Base-by-base conservation (phyloP, 1,284 basidiomycete genomes). In the Ustilago curta region DNA sequence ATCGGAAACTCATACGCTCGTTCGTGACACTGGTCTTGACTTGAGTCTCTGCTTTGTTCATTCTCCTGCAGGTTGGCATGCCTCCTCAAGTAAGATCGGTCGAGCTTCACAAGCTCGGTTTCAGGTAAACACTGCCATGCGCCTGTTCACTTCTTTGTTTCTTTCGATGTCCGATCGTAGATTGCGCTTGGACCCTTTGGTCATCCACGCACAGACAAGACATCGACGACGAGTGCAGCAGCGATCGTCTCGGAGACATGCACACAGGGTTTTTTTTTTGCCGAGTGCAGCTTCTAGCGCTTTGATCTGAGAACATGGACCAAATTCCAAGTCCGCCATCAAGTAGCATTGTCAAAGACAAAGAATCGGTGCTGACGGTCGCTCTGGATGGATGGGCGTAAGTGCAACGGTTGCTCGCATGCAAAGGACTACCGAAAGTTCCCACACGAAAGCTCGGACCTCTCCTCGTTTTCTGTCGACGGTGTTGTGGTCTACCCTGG, bases 371-470 rank as follows among this genome's bases (percentile, higher is more conserved):
- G 23, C 25, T 16, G 18, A 8, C 5, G 25, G 12, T 9, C 16
- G 14, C 6, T 29, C 16, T 9, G 16, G 45, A 4, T 29, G 14
- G 44, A 8, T 31, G 29, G n/a, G 16, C 16, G 35, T 14, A 37
- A 40, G 6, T n/a, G 5, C 6, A n/a, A 42, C 45, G 45, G 27
- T 47, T 29, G 45, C 25, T 29, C 27, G 45, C 18, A 29, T 29
- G 27, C 29, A 29, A 4, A 29, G 16, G 19, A 4, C 23, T 14
- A 37, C 11, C 35, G 11, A 14, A 14, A 16, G 6, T 42, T 42
- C 19, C n/a, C 40, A 42, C 19, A 45, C 25, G 27, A 47, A 18
- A n/a, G 45, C 45, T 29, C 27, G 45, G 45, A 47, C 27, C 45
- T 21, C 45, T 29, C 27, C 21, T 18, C 2, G 11, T 37, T 37